Evolutionary conservation across 2,329 filamentous ascomycete species (phyloP).

Genomic region (Cucurbitaria berberidis): DNA sequence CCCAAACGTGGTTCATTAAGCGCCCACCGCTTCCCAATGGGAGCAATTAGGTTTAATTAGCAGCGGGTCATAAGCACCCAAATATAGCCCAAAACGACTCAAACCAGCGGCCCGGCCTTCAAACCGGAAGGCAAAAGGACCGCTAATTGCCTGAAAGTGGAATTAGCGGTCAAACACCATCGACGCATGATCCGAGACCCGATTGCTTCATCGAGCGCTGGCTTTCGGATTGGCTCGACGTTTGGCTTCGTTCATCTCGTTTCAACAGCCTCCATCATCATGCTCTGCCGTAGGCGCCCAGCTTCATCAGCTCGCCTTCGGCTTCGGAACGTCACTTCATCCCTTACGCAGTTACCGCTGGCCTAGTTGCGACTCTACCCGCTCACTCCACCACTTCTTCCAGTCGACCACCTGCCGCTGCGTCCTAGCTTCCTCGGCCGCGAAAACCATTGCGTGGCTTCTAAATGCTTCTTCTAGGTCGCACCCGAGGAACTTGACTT

Average conservation of each 20-base stretch:
- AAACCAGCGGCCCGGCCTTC: constrained; percentile 7
- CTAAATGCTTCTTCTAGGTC: constrained; percentile 85
- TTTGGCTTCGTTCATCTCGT: constrained; percentile 20
- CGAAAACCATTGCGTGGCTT: constrained; percentile 92
- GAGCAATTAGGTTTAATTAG: constrained; percentile 34
- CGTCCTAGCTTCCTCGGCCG: constrained; percentile 83
- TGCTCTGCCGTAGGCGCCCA: constrained; percentile 39
- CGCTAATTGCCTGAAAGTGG: constrained; percentile 38
- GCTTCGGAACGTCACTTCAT: constrained; percentile 8
- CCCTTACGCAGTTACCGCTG: constrained; percentile 16
- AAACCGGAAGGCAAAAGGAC: constrained; percentile 30
- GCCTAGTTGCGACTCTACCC: constrained; percentile 52
- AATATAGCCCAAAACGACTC: constrained; percentile 40
- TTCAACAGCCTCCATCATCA: constrained; percentile 31
- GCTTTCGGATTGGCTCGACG: constrained; percentile 18
- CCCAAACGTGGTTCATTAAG: constrained; percentile 34
- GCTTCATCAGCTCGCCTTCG: constrained; percentile 14
- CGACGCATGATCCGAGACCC: constrained; percentile 25
- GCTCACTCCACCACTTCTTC: constrained; percentile 73
- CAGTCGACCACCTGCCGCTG: constrained; percentile 75
- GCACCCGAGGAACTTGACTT: constrained; percentile 78
- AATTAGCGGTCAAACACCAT: constrained; percentile 27
- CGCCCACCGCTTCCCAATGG: constrained; percentile 29
- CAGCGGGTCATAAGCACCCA: constrained; percentile 21
- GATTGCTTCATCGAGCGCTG: constrained; percentile 22